Conservation (phyloP, 768 basidiomycete genomes). For the Lactarius sp. region DNA sequence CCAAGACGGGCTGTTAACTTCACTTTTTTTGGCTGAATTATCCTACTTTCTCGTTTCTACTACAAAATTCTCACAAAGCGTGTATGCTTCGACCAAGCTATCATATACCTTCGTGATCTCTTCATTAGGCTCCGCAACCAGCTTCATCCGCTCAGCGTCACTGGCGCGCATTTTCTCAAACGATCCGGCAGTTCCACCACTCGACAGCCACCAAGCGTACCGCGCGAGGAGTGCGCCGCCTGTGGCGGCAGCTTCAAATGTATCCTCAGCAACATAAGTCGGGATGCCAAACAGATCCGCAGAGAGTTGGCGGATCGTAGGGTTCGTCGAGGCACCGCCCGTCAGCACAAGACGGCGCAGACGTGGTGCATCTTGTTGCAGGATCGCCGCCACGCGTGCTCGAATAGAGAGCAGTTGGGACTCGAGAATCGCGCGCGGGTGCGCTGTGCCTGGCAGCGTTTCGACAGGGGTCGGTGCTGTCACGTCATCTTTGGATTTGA, state of each 20-base stretch:
- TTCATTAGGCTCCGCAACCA: conserved; percentile 54
- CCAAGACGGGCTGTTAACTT: neutral
- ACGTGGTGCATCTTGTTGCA: conserved; percentile 50
- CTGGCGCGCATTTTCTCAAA: conserved; percentile 62
- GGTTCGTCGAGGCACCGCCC: conserved; percentile 74
- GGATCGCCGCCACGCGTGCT: conserved; percentile 62
- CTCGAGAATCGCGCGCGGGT: conserved; percentile 76
- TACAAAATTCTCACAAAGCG: conserved; percentile 43
- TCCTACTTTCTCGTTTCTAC: neutral
- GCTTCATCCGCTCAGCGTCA: conserved; percentile 48
- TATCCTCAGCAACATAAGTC: conserved; percentile 53
- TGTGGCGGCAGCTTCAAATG: conserved; percentile 63
- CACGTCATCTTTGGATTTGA: conserved; percentile 36
- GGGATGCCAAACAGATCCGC: conserved; percentile 78
- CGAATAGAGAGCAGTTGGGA: conserved; percentile 82
- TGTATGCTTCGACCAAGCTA: conserved; percentile 47
- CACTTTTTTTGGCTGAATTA: neutral
- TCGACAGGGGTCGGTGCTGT: conserved; percentile 23
- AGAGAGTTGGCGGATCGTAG: conserved; percentile 64
- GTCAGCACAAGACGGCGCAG: conserved; percentile 68
- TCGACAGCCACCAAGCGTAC: conserved; percentile 60
- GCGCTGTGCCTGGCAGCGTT: conserved; percentile 41
- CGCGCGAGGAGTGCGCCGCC: conserved; percentile 70
- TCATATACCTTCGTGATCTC: conserved; percentile 49
- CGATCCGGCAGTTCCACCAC: conserved; percentile 38